Conservation (phyloP, 805 yeast species). For the Yamadazyma ubonensis region DNA sequence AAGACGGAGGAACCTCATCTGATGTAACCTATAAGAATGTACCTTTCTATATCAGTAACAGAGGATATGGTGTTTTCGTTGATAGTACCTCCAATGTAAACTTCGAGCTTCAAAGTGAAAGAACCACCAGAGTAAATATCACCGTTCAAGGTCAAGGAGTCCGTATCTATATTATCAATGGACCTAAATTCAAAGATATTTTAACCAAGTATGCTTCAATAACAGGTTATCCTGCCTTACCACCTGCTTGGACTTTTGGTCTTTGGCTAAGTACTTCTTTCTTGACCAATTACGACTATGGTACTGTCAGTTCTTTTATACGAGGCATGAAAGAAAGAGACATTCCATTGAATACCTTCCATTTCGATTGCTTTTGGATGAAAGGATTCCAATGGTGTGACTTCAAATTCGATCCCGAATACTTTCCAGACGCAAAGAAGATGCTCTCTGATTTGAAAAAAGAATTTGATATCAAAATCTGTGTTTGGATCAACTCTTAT, state of each 20-base stretch:
- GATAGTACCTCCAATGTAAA: constrained; percentile 29
- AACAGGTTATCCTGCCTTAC: constrained; percentile 37
- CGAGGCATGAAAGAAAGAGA: constrained; percentile 37
- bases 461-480: constrained; percentile 28
- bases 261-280: constrained; percentile 40
- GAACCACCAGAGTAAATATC: constrained; percentile 36
- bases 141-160: constrained; percentile 33
- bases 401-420: constrained; percentile 35
- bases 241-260: constrained; percentile 40
- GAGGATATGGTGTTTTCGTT: constrained; percentile 38
- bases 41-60: constrained; percentile 31
- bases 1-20: constrained; percentile 38
- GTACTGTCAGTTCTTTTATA: constrained; percentile 31
- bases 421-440: constrained; percentile 30
- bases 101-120: constrained; percentile 37
- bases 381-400: constrained; percentile 42
- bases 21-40: constrained; percentile 37
- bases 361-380: constrained; percentile 42
- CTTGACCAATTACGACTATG: constrained; percentile 33
- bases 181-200: constrained; percentile 33
- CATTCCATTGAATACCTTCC: constrained; percentile 34
- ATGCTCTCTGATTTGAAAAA: constrained; percentile 27
- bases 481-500: constrained; percentile 40
- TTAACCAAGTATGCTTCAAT: constrained; percentile 26
- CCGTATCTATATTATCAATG: constrained; percentile 28